Evolutionary conservation across 768 basidiomycete species (phyloP).

Genomic region (Cystofilobasidium bisporidii): DNA sequence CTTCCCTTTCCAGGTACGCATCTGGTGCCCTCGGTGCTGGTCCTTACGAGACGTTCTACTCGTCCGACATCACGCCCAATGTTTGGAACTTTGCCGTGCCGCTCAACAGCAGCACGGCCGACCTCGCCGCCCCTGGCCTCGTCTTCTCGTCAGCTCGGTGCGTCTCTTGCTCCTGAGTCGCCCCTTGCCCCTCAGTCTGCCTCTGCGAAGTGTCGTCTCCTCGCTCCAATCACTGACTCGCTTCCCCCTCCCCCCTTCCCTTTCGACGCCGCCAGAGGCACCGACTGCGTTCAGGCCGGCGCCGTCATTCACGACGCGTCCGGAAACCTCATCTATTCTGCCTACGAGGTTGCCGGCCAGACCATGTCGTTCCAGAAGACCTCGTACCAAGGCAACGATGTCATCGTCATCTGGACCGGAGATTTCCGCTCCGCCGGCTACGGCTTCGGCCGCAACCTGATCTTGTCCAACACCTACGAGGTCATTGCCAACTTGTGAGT

Average conservation of each 20-base stretch:
- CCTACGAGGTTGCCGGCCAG: background rate
- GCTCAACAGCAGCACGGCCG: background rate
- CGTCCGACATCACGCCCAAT: background rate
- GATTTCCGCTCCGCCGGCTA: background rate
- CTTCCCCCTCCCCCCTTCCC: background rate
- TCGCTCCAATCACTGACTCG: background rate
- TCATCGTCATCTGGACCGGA: conserved; percentile 6
- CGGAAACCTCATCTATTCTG: background rate
- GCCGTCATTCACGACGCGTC: background rate
- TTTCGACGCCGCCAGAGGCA: background rate
- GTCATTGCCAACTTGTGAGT: conserved; percentile 28
- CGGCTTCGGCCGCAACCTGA: conserved; percentile 8
- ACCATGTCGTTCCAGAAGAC: conserved; percentile 2
- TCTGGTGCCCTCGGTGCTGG: background rate
- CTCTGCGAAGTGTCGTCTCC: too few species aligned
- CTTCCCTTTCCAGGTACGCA: background rate
- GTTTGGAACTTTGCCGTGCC: background rate
- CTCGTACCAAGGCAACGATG: background rate
- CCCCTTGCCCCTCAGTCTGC: too few species aligned
- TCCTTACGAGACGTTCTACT: conserved; percentile 15
- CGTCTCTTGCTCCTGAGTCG: background rate
- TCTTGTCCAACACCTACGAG: conserved; percentile 29
- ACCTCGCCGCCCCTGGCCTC: background rate
- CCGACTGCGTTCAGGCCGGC: background rate
- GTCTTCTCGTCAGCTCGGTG: background rate